Evolutionary conservation across 164 flowering plant genomes (phyloP).

Genomic region (Chloranthus sessilifolius): DNA sequence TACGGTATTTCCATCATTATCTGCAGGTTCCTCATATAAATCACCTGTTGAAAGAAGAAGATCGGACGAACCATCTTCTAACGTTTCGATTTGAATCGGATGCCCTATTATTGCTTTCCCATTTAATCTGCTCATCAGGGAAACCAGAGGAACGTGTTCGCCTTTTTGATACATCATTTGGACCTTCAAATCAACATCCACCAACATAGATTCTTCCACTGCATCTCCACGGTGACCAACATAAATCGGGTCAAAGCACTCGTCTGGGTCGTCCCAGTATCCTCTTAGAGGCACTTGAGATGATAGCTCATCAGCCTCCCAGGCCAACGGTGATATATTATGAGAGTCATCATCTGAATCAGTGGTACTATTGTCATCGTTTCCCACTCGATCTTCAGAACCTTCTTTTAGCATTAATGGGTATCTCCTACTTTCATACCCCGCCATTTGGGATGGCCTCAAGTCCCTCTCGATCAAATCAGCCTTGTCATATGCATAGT

Average conservation of each 20-base stretch:
- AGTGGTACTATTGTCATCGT: constrained; percentile 6
- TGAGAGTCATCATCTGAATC: constrained; percentile 36
- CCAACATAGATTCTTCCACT: constrained; percentile 25
- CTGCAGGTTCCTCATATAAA: constrained; percentile 12
- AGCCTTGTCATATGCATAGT: constrained; percentile 26
- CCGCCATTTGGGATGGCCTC: constrained; percentile 14
- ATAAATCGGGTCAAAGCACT: too few relatives aligned
- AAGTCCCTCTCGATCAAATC: constrained; percentile 26
- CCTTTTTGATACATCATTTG: constrained; percentile 46
- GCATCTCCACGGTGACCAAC: constrained; percentile 31
- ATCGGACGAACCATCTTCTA: constrained; percentile 51
- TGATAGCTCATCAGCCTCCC: constrained; percentile 30
- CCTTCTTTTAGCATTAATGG: constrained; percentile 24
- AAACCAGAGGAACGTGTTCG: constrained; percentile 69
- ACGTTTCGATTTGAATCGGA: constrained; percentile 58
- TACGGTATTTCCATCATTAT: constrained; percentile 10
- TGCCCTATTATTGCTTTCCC: constrained; percentile 80
- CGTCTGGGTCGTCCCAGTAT: constrained; percentile 42
- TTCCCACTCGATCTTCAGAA: constrained; percentile 21
- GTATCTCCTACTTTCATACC: constrained; percentile 27
- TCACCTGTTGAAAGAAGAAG: constrained; percentile 17
- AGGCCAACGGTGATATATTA: constrained; percentile 11
- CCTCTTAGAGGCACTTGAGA: constrained; percentile 33
- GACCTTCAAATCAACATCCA: constrained; percentile 61
- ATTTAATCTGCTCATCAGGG: constrained; percentile 77